Base-by-base conservation (phyloP, 495 filamentous ascomycete species). In the Xanthoparmelia taractica region DNA sequence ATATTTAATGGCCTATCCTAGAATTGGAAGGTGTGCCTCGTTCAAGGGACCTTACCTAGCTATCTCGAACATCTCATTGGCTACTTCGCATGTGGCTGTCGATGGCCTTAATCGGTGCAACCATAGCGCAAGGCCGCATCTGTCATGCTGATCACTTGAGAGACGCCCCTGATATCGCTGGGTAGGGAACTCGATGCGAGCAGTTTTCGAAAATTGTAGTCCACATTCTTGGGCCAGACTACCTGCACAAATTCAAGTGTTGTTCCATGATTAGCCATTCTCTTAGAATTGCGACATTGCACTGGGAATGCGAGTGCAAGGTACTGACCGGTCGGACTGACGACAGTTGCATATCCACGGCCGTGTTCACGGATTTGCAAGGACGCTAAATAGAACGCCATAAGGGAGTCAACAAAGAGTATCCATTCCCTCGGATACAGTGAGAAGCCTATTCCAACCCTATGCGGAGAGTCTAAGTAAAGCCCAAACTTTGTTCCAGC, bases 241-340 rank as follows among this genome's bases (percentile, higher is more conserved):
- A 25, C 27, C 38, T 25, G 47, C 17, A 45, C 38, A 3, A 45
- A n/a, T 10, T 59, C 58, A 3, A 31, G 10, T 47, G 40, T 47
- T 20, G 6, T 59, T 15, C 58, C 58, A 25, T 31, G 47, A 20
- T 40, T 59, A 36, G 38, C 18, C 18, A 15, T 40, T 5, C 8
- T 40, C 13, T 40, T 40, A 40, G 38, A 8, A 2, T 15, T 40
- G 38, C 38, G 38, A 40, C 38, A 12, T 15, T 5, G 38, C 13
- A 40, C 13, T 40, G 6, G 11, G 13, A 11, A 40, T 15, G 38
- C 13, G 13, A 40, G 36, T 20, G 10, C 6, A 8, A 12, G 33
- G 40, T 12, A 41, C 58, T 59, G 38, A 59, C 58, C 12, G 23
- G 38, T 59, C 29, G 41, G 41, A 45, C 41, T 18, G 41, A 45